Conservation (phyloP, 371 early-diverging fungal species). For the Mucor piriformis region DNA sequence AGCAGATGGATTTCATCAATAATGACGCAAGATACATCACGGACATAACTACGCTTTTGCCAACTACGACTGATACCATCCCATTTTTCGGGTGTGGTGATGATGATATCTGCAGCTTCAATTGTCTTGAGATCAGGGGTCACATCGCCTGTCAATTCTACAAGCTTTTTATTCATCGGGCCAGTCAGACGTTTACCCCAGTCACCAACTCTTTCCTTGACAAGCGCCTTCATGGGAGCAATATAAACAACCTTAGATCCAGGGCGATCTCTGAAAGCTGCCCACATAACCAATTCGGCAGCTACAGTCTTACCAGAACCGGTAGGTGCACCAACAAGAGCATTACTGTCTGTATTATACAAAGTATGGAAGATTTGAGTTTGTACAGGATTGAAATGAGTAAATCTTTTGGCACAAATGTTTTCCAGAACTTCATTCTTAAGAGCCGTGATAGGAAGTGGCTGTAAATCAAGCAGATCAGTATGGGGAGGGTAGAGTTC, state of each 20-base stretch:
- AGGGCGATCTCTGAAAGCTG: conserved; percentile 84
- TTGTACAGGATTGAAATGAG: conserved; percentile 98
- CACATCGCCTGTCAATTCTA: conserved; percentile 98
- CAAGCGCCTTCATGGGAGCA: conserved; percentile 99
- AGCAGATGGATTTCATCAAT: conserved; percentile 99
- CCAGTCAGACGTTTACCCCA: conserved; percentile 83
- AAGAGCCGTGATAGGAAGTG: conserved; percentile 85
- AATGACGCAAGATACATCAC: conserved; percentile 85
- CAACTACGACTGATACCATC: conserved; percentile 95
- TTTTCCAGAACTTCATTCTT: conserved; percentile 78
- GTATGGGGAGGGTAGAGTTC: conserved; percentile 83
- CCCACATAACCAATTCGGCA: conserved; percentile 94
- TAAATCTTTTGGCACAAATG: conserved; percentile 79
- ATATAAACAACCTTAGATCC: conserved; percentile 95
- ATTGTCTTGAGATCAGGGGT: conserved; percentile 90
- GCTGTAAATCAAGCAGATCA: conserved; percentile 86
- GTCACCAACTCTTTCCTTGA: conserved; percentile 94
- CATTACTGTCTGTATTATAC: conserved; percentile 85
- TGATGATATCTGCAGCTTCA: conserved; percentile 90
- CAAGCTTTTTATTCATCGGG: conserved; percentile 78
- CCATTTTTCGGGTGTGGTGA: conserved; percentile 99
- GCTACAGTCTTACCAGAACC: conserved; percentile 99
- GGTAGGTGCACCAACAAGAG: conserved; percentile 97
- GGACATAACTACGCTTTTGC: conserved; percentile 87
- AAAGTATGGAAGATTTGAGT: conserved; percentile 97